A percentile compares a stretch with the other conserved stretches of the same genome.
phyloP scores from a whole-genome alignment of 176 grass and related monocot species.

The Chloris gayana region DNA sequence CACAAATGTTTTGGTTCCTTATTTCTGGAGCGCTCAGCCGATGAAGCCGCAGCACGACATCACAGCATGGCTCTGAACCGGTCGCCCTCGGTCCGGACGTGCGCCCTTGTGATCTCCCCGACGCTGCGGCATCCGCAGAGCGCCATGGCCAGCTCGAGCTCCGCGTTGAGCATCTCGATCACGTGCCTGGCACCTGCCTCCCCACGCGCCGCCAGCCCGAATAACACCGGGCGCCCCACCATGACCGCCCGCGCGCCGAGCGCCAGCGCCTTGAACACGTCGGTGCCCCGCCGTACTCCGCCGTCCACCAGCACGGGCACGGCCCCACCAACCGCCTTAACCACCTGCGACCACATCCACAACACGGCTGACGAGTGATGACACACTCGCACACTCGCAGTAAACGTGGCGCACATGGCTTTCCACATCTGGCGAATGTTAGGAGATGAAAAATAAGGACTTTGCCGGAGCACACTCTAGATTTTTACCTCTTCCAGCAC shows the following conservation, averaged over 20 bases:
- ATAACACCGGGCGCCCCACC: conserved; percentile 68
- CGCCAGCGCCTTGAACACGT: conserved; percentile 81
- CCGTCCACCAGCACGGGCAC: conserved; percentile 83
- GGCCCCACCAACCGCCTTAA: conserved; percentile 63
- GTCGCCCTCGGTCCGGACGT: conserved; percentile 56
- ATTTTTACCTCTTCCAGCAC: conserved; percentile 67
- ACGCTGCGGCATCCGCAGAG: conserved; percentile 71
- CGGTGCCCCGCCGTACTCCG: conserved; percentile 77
- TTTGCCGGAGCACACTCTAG: not conserved
- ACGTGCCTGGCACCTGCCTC: conserved; percentile 68
- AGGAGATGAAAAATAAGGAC: not conserved
- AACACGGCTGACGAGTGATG: conserved; percentile 2
- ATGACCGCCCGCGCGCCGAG: conserved; percentile 72
- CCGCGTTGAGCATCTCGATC: conserved; percentile 71
- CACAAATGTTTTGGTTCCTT: not conserved
- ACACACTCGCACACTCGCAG: not conserved
- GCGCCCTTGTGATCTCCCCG: conserved; percentile 56
- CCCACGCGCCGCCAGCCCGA: conserved; percentile 71
- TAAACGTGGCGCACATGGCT: not conserved
- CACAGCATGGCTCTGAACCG: conserved; percentile 61
- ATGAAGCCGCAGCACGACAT: not conserved
- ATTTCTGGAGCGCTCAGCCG: not conserved
- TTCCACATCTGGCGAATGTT: no score
- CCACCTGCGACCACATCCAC: conserved; percentile 45
- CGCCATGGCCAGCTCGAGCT: conserved; percentile 82